Conservation (phyloP, 129 eudicot genomes). For the Chrysanthemum seticuspe region DNA sequence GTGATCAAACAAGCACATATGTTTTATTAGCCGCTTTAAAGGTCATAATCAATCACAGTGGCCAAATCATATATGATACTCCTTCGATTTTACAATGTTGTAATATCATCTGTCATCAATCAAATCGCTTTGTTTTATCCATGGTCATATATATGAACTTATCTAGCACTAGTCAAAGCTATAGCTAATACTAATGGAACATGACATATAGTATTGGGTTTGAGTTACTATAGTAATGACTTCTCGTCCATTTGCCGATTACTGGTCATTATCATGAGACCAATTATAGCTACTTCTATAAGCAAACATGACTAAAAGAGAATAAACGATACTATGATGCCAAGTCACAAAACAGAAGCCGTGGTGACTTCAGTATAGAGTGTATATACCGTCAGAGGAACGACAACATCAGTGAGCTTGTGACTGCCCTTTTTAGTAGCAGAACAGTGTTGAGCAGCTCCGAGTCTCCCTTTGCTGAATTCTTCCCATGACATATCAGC, state of each 20-base stretch:
- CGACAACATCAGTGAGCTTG: constrained; percentile 67
- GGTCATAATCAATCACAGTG: constrained; percentile 7
- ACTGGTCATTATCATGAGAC: neutral
- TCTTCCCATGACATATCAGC: constrained; percentile 96
- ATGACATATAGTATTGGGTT: neutral
- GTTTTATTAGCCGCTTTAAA: neutral
- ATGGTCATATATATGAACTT: constrained; percentile 4
- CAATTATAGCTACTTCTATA: neutral
- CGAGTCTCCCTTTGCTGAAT: constrained; percentile 62
- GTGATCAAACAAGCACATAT: neutral
- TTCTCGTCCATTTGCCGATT: too few species aligned
- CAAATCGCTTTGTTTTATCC: neutral
- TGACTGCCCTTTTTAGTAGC: constrained; percentile 85
- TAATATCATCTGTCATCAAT: neutral
- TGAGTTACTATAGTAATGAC: too few species aligned
- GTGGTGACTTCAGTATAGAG: too few species aligned
- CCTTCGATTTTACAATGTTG: neutral
- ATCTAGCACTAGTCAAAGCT: neutral
- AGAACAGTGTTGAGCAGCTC: constrained; percentile 97
- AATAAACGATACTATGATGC: neutral
- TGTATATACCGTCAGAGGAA: constrained; percentile 55
- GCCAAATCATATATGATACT: neutral
- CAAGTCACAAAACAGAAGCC: neutral
- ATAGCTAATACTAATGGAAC: neutral
- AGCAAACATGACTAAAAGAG: too few species aligned